A percentile compares a stretch with the other conserved stretches of the same genome.
phyloP scores from a whole-genome alignment of 148 eudicot species.

The Pharnaceum exiguum region DNA sequence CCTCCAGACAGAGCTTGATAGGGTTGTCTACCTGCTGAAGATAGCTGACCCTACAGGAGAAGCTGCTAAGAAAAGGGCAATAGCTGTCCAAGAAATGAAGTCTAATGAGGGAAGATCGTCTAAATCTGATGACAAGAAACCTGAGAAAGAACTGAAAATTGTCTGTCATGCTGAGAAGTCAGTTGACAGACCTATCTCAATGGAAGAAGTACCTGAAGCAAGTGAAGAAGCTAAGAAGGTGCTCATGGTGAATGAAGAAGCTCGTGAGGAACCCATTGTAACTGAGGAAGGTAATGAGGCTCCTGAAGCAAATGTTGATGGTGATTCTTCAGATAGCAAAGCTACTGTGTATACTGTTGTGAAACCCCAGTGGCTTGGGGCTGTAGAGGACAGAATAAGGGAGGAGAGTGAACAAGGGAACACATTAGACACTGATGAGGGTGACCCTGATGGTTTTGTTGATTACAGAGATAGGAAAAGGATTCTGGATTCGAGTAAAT shows the following conservation, averaged over 20 bases:
- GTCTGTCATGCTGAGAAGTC: constrained; percentile 26
- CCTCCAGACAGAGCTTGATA: constrained; percentile 77
- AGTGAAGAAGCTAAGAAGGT: constrained; percentile 24
- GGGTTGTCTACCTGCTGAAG: constrained; percentile 79
- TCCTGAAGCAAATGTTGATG: constrained; percentile 26
- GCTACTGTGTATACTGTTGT: constrained; percentile 41
- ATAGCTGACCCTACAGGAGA: constrained; percentile 93
- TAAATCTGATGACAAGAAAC: constrained; percentile 19
- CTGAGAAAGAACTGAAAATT: constrained; percentile 30
- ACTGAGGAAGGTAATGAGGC: constrained; percentile 23
- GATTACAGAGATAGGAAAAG: constrained; percentile 80
- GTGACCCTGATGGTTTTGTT: constrained; percentile 59
- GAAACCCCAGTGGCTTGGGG: constrained; percentile 99
- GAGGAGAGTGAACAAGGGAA: constrained; percentile 37
- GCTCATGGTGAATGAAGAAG: too few species aligned
- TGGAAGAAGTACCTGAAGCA: constrained; percentile 20
- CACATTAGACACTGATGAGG: constrained; percentile 25
- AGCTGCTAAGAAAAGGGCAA: constrained; percentile 65
- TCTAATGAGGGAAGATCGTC: constrained; percentile 19
- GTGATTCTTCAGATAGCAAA: constrained; percentile 33
- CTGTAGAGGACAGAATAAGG: constrained; percentile 49
- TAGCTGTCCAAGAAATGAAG: constrained; percentile 28
- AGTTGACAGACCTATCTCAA: constrained; percentile 19
- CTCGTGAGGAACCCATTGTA: constrained; percentile 13
- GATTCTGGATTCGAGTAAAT: constrained; percentile 31